phyloP scores from a whole-genome alignment of 148 eudicot genomes.

The Rhododendron williamsianum region DNA sequence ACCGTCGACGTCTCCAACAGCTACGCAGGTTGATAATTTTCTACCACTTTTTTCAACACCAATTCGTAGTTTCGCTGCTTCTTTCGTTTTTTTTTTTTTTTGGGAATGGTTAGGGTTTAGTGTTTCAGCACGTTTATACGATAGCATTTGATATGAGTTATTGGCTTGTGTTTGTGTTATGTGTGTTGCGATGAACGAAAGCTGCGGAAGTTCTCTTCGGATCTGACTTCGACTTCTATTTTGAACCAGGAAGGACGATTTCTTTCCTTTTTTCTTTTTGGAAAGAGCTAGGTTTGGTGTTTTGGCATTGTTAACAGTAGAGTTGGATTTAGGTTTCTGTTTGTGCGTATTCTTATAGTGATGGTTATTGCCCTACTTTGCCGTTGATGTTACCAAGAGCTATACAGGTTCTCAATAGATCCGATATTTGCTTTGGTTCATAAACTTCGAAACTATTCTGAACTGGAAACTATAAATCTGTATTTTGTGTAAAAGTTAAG shows the following conservation, averaged over 20 bases:
- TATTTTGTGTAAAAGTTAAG: not conserved
- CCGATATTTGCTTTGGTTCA: not conserved
- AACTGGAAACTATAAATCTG: not conserved
- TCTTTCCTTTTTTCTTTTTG: not conserved
- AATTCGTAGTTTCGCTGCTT: not conserved
- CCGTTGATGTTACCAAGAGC: not conserved
- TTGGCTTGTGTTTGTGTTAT: not conserved
- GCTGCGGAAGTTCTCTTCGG: not conserved
- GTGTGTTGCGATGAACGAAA: not conserved
- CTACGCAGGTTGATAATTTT: constrained; percentile 56
- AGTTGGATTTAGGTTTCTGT: not conserved
- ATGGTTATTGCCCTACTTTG: not conserved
- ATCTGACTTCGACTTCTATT: not conserved
- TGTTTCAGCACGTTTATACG: not conserved
- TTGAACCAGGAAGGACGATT: not conserved
- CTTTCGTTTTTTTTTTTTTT: too few relatives aligned
- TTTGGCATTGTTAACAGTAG: not conserved
- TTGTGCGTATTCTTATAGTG: not conserved
- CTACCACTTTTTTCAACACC: not conserved
- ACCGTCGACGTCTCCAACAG: constrained; percentile 84
- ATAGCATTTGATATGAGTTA: not conserved
- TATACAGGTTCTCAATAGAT: not conserved
- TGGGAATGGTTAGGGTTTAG: not conserved
- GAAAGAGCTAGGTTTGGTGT: not conserved
- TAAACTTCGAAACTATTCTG: not conserved